Base-by-base conservation (phyloP, 2,329 filamentous ascomycete genomes). In the Botrytis medusae region DNA sequence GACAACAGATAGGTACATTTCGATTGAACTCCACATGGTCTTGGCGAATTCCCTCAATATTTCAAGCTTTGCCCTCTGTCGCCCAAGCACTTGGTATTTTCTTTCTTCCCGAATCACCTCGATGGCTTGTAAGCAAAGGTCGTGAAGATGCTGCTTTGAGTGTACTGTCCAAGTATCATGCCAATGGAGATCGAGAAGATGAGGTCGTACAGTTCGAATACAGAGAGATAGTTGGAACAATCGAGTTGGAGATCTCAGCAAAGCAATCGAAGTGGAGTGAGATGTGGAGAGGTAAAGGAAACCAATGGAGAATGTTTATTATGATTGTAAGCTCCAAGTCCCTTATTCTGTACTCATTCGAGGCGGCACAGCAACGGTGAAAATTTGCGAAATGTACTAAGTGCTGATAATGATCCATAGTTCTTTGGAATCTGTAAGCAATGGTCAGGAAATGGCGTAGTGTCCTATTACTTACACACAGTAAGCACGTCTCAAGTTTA, bases 51-150 rank as follows among this genome's bases (percentile, higher is more conserved):
- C 75, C 75, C 14, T 72, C 74, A 10, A 62, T 72, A 7, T 73
- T 73, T n/a, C 75, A 77, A 68, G 74, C 71, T 34, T 63, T 77
- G 18, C 73, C 74, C 29, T 73, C 75, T 9, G 10, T 75, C n/a
- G 40, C 74, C n/a, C 74, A 76, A 59, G 79, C 84, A 5, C n/a
- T 84, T 16, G 83, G 83, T 54, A 82, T 85, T 7, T 87, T 84
- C 72, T 84, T 88, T 75, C 81, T 90, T 1, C 88, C 89, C 0
- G 88, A 91, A 76, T 88, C 86, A 2, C 89, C 89, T 0, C 82
- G 89, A 64, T 90, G 88, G 88, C 83, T 90, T 37, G 87, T 88
- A 70, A 84, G 84, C 69, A 84, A 87, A 72, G 84, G 86, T 73
- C 84, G 85, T 40, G 81, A 84, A 20, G 86, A 88, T 12, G 83